Evolutionary conservation across 495 filamentous ascomycete species (phyloP), one percentile per base, ranked within the genome.

Genomic region (Hypoxylon trugodes): DNA sequence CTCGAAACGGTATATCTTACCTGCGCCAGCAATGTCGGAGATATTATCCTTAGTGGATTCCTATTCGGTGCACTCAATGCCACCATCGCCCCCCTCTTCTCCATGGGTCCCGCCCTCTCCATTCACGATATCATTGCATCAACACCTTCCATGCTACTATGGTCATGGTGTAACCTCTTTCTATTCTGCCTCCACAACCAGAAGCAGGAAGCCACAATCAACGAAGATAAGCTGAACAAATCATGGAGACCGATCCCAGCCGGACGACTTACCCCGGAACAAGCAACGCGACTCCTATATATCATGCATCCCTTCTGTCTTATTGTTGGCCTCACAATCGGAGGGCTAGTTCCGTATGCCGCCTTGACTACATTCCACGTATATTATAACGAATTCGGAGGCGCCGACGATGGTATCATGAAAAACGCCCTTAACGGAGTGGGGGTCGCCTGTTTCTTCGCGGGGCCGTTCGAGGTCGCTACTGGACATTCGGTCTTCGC

Each of bases 311-410:
- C 36, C 7, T 2, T 36, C 15, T 2, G 3, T 13, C 2, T 36
- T 2, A 2, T 9, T 6, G 21, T 61, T 9, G 18, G 7, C 2
- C 12, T 64, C 6, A 60, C 59, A 0, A 69, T 63, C 0, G 18
- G 57, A 3, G 36, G 50, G 1, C 16, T 54, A 5, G 71, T 76
- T 35, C 69, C 65, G 6, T 55, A 62, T 10, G 24, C 71, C 10
- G 42, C 81, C 30, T 36, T 74, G 13, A 36, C 74, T 2, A 50
- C 82, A 2, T 74, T 58, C 0, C 81, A 71, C 68, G 50, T 80
- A 38, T 83, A 83, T 66, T 84, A 84, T 54, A 76, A 85, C 49
- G 68, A 81, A 2, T 54, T 65, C 8, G 79, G 74, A 0, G 77
- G 66, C 1, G 76, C 83, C 46, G 71, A 77, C n/a, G 28, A 46